These are phyloP conservation scores for Aspergillus sclerotialis DNA, from an alignment of 2,329 filamentous ascomycete genomes.

Conservation along the genomic window DNA sequence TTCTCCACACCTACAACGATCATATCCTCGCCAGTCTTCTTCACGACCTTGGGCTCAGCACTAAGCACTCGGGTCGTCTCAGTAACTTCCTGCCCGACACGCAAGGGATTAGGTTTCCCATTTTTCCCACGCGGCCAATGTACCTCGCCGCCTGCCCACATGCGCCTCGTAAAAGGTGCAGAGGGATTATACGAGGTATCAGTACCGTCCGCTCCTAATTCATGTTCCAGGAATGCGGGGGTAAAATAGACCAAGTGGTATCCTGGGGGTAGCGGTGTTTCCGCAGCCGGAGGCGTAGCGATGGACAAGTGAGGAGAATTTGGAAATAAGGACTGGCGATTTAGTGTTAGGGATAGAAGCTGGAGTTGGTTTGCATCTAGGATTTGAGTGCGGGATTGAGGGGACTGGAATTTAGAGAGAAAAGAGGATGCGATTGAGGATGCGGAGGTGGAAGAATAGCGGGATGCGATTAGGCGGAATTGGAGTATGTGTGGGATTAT, in stretches of 20 bases:
- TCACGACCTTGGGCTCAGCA: constrained; percentile 49
- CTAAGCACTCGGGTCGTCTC: constrained; percentile 52
- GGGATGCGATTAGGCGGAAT: constrained; percentile 1
- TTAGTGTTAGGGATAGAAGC: constrained; percentile 53
- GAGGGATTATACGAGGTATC: constrained; percentile 56
- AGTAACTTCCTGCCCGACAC: constrained; percentile 49
- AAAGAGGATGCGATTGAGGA: constrained; percentile 33
- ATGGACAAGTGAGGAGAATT: constrained; percentile 33
- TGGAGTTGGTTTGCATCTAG: constrained; percentile 59
- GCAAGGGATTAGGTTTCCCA: constrained; percentile 34
- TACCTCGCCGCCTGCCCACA: constrained; percentile 62
- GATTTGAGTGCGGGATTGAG: constrained; percentile 42
- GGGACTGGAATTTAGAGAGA: constrained; percentile 36
- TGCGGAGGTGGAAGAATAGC: constrained; percentile 19
- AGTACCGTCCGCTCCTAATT: constrained; percentile 54
- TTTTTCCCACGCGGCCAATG: constrained; percentile 37
- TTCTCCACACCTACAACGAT: constrained; percentile 60
- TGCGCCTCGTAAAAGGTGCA: constrained; percentile 54
- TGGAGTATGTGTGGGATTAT: constrained; percentile 1
- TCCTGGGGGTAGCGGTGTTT: constrained; percentile 50
- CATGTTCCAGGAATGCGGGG: constrained; percentile 46
- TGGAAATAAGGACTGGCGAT: constrained; percentile 40
- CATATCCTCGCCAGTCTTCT: constrained; percentile 53
- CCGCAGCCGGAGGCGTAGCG: constrained; percentile 27
- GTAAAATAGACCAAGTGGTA: constrained; percentile 62